phyloP scores from a whole-genome alignment of 495 filamentous ascomycete species.

The Penicillium riverlandense region DNA sequence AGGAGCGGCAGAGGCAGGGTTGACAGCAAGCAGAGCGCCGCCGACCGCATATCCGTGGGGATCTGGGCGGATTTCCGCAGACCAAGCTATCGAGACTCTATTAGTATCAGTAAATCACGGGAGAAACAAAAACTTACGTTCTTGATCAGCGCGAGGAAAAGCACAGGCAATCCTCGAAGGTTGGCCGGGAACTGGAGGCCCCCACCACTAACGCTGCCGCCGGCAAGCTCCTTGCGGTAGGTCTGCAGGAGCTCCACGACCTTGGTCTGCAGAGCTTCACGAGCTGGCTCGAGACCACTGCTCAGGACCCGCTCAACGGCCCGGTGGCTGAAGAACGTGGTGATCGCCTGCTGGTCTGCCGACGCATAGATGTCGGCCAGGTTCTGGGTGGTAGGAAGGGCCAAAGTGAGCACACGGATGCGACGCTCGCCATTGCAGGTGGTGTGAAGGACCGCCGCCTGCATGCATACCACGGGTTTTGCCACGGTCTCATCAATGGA shows the following conservation, averaged over 20 bases:
- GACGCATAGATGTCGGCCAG: slow-evolving; percentile 90
- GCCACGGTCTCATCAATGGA: slow-evolving; percentile 91
- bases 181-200: slow-evolving; percentile 93
- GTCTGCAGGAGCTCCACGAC: slow-evolving; percentile 88
- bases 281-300: slow-evolving; percentile 80
- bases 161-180: slow-evolving; percentile 73
- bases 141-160: slow-evolving; percentile 93
- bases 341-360: slow-evolving; percentile 87
- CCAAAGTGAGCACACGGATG: slow-evolving; percentile 89
- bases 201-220: slow-evolving; percentile 87
- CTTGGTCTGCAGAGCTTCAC: slow-evolving; percentile 85
- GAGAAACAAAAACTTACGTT: slow-evolving; percentile 50
- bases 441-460: slow-evolving; percentile 94
- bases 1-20: slow-evolving; percentile 86
- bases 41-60: slow-evolving; percentile 89
- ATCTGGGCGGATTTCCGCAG: slow-evolving; percentile 94
- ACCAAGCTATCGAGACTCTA: slow-evolving; percentile 56
- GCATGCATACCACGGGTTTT: slow-evolving; percentile 92
- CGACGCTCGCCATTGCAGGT: slow-evolving; percentile 95
- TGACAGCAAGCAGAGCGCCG: slow-evolving; percentile 85
- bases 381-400: slow-evolving; percentile 84
- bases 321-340: slow-evolving; percentile 94
- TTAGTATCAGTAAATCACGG: slow-evolving; percentile 2
- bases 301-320: slow-evolving; percentile 86
- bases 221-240: slow-evolving; percentile 93